These are phyloP conservation scores for Ophiocordyceps robertsii DNA, from an alignment of 2,329 filamentous ascomycete species.

Conservation along the genomic window DNA sequence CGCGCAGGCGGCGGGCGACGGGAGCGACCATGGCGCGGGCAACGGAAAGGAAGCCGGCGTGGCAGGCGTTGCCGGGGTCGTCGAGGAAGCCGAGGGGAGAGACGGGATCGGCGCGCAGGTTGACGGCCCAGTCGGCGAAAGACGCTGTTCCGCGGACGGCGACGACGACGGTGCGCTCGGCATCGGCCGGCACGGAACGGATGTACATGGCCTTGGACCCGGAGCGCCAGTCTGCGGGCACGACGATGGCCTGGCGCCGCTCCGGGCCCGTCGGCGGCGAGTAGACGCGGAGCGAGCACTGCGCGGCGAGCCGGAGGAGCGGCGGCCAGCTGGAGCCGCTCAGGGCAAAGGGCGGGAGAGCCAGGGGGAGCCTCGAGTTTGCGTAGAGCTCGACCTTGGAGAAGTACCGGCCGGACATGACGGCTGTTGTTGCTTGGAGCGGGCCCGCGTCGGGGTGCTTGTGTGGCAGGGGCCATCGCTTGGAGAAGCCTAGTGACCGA, in stretches of 20 bases:
- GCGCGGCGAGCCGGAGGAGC: constrained; percentile 64
- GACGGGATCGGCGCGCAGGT: constrained; percentile 56
- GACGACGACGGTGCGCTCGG: constrained; percentile 68
- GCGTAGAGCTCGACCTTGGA: constrained; percentile 66
- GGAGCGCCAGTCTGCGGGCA: constrained; percentile 55
- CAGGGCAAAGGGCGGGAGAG: constrained; percentile 55
- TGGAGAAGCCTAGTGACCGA: background rate
- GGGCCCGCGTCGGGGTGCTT: no score
- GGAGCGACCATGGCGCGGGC: constrained; percentile 63
- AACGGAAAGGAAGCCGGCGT: constrained; percentile 66
- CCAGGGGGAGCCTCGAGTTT: constrained; percentile 59
- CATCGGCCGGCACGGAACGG: constrained; percentile 66
- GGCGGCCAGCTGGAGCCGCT: constrained; percentile 43
- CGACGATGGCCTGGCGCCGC: constrained; percentile 52
- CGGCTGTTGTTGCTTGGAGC: constrained; percentile 4
- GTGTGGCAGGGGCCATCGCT: background rate
- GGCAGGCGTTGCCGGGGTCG: constrained; percentile 63
- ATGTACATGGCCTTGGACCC: constrained; percentile 81
- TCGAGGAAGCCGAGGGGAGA: constrained; percentile 61
- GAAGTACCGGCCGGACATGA: constrained; percentile 44
- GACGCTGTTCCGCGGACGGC: constrained; percentile 70
- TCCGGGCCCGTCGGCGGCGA: constrained; percentile 48
- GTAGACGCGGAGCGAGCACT: constrained; percentile 67
- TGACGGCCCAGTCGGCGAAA: constrained; percentile 79
- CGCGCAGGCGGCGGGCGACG: constrained; percentile 55